These are phyloP conservation scores for Lyophyllum semitale DNA, from an alignment of 768 basidiomycete genomes.

Conservation along the genomic window DNA sequence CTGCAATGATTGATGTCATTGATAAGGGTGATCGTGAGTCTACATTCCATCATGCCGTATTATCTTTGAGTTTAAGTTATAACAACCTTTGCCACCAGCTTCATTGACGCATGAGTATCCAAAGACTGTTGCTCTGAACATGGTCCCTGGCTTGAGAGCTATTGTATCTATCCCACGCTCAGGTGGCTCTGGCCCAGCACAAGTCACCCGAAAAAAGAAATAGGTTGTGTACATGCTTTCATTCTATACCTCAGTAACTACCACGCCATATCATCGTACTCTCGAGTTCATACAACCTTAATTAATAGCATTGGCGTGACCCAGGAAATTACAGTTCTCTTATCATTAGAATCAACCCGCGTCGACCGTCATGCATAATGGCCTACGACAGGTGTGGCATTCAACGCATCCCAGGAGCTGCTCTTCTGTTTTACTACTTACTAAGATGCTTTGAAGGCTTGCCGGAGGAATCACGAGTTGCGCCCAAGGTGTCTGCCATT, in stretches of 20 bases:
- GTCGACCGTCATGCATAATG: no score
- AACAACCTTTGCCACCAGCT: background rate
- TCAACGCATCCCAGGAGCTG: no score
- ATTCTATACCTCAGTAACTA: background rate
- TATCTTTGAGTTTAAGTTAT: no score
- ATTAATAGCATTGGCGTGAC: background rate
- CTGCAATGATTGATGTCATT: constrained; percentile 4
- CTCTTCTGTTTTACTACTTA: no score
- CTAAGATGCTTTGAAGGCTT: no score
- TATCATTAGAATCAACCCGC: no score
- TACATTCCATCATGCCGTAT: background rate
- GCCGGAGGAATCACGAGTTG: no score
- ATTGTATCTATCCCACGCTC: background rate
- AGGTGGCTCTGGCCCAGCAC: background rate
- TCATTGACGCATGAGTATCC: constrained; percentile 1
- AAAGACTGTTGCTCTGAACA: constrained; percentile 2
- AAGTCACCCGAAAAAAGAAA: background rate
- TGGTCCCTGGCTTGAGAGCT: constrained; percentile 1
- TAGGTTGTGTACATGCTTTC: background rate
- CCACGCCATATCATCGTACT: no score
- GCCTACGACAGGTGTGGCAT: no score
- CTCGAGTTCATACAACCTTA: background rate
- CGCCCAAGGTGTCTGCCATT: no score
- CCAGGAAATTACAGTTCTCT: background rate
- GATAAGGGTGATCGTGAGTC: constrained; percentile 6